These are phyloP conservation scores for Backusella sp. DNA, from an alignment of 192 early-diverging fungal genomes.

Conservation along the genomic window DNA sequence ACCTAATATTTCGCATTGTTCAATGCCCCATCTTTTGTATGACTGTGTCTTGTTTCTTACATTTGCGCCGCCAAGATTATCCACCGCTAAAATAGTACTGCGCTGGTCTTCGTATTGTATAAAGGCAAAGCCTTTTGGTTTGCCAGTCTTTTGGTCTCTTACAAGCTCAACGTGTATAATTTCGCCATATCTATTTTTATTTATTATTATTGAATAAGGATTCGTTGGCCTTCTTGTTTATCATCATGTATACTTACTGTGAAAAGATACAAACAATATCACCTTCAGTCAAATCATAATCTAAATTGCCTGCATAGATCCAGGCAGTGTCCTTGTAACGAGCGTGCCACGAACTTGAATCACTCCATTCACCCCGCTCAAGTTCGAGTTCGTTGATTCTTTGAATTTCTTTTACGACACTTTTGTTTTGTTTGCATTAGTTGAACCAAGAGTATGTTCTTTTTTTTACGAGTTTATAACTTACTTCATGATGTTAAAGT, in stretches of 20 bases:
- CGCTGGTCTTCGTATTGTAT: constrained; percentile 92
- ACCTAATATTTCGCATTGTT: constrained; percentile 26
- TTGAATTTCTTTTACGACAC: constrained; percentile 84
- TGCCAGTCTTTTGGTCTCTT: constrained; percentile 84
- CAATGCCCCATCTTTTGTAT: background rate
- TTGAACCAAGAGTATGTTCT: background rate
- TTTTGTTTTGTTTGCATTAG: constrained; percentile 19
- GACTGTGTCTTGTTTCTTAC: constrained; percentile 26
- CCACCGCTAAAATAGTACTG: constrained; percentile 88
- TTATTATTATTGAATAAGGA: background rate
- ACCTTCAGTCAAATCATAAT: constrained; percentile 86
- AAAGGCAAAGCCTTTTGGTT: constrained; percentile 84
- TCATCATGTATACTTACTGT: constrained; percentile 57
- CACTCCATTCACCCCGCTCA: constrained; percentile 45
- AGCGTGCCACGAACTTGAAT: constrained; percentile 82
- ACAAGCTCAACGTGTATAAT: constrained; percentile 88
- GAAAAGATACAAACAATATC: constrained; percentile 93
- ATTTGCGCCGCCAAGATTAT: constrained; percentile 88
- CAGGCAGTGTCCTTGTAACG: constrained; percentile 90
- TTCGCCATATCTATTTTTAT: constrained; percentile 69
- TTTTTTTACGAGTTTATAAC: background rate
- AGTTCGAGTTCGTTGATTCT: constrained; percentile 76
- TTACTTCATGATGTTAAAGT: background rate
- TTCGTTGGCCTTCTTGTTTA: background rate
- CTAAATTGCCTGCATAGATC: constrained; percentile 83